Percentiles rank a stretch among this genome's conserved stretches.
Evolutionary conservation across 2,329 filamentous ascomycete genomes (phyloP).

Genomic region (Botrytis hyacinthi): DNA sequence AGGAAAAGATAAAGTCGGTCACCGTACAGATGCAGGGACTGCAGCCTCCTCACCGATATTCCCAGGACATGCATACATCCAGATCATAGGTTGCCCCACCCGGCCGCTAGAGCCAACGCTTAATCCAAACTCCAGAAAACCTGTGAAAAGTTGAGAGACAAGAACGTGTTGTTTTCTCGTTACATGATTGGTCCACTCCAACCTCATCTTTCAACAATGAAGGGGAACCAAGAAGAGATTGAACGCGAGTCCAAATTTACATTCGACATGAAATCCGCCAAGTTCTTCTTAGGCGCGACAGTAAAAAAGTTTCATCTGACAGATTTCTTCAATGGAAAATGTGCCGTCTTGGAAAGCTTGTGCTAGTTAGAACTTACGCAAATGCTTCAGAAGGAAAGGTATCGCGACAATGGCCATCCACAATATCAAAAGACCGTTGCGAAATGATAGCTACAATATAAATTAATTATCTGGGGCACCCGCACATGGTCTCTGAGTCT

Average conservation of each 20-base stretch:
- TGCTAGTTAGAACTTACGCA: not conserved
- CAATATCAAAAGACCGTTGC: not conserved
- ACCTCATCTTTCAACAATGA: slow-evolving; percentile 7
- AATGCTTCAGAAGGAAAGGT: not conserved
- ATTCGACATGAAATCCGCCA: not conserved
- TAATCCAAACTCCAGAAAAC: not conserved
- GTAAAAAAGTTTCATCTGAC: not conserved
- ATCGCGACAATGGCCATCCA: not conserved
- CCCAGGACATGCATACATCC: not conserved
- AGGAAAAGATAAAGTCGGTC: not conserved
- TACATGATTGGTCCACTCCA: not conserved
- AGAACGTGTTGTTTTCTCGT: slow-evolving; percentile 8
- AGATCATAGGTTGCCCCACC: not conserved
- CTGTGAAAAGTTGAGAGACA: slow-evolving; percentile 4
- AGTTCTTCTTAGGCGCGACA: not conserved
- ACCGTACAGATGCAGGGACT: not conserved
- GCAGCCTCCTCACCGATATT: slow-evolving; percentile 7
- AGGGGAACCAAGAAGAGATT: not conserved
- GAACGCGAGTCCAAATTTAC: not conserved
- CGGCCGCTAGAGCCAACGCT: slow-evolving; percentile 13
- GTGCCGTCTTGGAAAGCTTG: slow-evolving; percentile 13
- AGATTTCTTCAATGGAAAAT: not conserved
- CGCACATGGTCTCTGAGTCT: not conserved
- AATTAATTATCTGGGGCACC: slow-evolving; percentile 9
- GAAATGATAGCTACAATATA: not conserved